These are phyloP conservation scores for Cladosporium oxysporum DNA, from an alignment of 2,329 filamentous ascomycete species.

Conservation along the genomic window DNA sequence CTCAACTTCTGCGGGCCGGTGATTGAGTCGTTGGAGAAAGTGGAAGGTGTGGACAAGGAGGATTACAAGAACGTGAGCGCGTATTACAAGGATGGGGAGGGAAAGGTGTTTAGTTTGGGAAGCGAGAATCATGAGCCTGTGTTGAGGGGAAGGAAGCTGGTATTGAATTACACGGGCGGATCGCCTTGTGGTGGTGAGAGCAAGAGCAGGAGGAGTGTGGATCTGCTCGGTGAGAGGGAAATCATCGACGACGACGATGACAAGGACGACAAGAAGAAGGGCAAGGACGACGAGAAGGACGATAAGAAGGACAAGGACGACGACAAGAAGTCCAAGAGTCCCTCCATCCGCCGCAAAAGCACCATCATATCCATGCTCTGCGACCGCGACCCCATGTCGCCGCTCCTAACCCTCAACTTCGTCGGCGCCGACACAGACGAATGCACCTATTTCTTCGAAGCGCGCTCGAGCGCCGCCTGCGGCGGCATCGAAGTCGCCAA, in stretches of 20 bases:
- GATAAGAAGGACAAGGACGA: constrained; percentile 35
- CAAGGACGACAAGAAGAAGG: constrained; percentile 37
- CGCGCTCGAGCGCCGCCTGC: constrained; percentile 83
- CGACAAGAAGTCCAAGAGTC: constrained; percentile 42
- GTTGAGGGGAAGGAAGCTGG: constrained; percentile 66
- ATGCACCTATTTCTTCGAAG: constrained; percentile 95
- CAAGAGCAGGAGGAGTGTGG: constrained; percentile 31
- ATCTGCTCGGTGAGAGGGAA: constrained; percentile 35
- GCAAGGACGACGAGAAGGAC: constrained; percentile 38
- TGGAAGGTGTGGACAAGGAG: constrained; percentile 61
- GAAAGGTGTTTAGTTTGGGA: constrained; percentile 72
- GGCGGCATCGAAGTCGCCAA: constrained; percentile 63
- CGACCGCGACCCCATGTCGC: constrained; percentile 73
- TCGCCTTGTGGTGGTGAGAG: constrained; percentile 45
- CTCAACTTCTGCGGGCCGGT: constrained; percentile 79
- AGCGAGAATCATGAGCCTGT: constrained; percentile 56
- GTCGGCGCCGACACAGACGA: constrained; percentile 80
- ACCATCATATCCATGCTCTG: constrained; percentile 92
- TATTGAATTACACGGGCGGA: constrained; percentile 54
- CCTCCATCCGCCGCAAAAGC: constrained; percentile 68
- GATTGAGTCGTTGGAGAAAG: constrained; percentile 55
- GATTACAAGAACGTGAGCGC: constrained; percentile 75
- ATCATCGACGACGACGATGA: constrained; percentile 43
- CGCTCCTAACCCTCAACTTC: constrained; percentile 74
- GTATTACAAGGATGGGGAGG: constrained; percentile 65